Evolutionary conservation across 2,329 filamentous ascomycete genomes (phyloP), one percentile per base, ranked within the genome.

Genomic region (Trichoderma breve): DNA sequence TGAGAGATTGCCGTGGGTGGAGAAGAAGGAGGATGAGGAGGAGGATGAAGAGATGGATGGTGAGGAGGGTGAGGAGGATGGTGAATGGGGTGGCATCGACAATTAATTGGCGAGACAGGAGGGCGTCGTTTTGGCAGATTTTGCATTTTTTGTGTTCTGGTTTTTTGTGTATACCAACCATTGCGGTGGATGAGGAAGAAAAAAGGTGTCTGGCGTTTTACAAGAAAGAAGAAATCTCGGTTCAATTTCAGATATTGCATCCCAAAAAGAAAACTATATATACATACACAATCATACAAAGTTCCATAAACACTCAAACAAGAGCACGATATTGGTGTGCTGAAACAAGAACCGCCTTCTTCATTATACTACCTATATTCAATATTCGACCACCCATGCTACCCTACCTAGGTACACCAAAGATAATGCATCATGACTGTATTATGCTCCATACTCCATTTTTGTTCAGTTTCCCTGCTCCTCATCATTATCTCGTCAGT

Each of bases 31-130:
- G 24, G 80, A 81, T 15, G 80, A 81, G 43, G 82, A 81, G 28
- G 82, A 80, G 36, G 76, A 74, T 34, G 76, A 78, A 4, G 79
- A 86, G 36, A 87, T 82, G 55, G 76, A 74, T 28, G 76, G 77
- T 6, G 79, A 86, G 71, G 43, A 73, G 4, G 82, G 81, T 30
- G 81, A 79, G 28, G 75, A 76, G 30, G 78, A 78, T 4, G 81
- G 86, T 30, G 88, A 89, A 75, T 93, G 91, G 89, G 90, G 87
- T 75, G 92, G 92, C 0, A 90, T 94, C 75, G 88, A 89, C 8
- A 90, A 92, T 76, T 72, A 43, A 47, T 12, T 18, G 30, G 51
- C 2, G n/a, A 34, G n/a, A 36, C 2, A 3, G 15, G 32, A 36
- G 18, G 21, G 51, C 12, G 14, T 15, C 6, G 6, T 61, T 60